phyloP scores from a whole-genome alignment of 345 rosid genomes.

The Clausena lansium region DNA sequence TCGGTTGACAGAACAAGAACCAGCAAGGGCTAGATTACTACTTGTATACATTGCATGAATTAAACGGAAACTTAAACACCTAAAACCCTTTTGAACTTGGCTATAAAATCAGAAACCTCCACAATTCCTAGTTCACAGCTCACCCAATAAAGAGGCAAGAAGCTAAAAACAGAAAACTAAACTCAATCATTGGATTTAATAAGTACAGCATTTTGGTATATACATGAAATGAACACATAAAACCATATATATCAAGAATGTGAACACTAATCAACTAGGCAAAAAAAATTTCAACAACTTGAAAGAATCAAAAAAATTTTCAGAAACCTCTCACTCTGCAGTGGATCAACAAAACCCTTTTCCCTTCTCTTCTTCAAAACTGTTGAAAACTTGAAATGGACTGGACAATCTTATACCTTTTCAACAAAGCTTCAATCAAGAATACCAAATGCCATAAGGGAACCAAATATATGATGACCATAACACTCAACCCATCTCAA shows the following conservation, averaged over 20 bases:
- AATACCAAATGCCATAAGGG: conserved; percentile 4
- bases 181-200: neutral
- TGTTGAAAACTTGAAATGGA: neutral
- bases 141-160: neutral
- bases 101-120: neutral
- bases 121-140: neutral
- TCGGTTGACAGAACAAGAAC: neutral
- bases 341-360: neutral
- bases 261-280: neutral
- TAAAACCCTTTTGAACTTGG: neutral
- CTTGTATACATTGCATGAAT: neutral
- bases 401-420: neutral
- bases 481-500: neutral
- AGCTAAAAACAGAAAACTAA: neutral
- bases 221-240: neutral
- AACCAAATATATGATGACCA: neutral
- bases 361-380: neutral
- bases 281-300: neutral
- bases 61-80: neutral
- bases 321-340: neutral
- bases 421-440: neutral
- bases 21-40: neutral
- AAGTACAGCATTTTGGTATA: neutral
- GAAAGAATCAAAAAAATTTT: neutral
- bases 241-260: neutral